phyloP scores from a whole-genome alignment of 1,139 yeast species.

The Debaryomyces sp. region DNA sequence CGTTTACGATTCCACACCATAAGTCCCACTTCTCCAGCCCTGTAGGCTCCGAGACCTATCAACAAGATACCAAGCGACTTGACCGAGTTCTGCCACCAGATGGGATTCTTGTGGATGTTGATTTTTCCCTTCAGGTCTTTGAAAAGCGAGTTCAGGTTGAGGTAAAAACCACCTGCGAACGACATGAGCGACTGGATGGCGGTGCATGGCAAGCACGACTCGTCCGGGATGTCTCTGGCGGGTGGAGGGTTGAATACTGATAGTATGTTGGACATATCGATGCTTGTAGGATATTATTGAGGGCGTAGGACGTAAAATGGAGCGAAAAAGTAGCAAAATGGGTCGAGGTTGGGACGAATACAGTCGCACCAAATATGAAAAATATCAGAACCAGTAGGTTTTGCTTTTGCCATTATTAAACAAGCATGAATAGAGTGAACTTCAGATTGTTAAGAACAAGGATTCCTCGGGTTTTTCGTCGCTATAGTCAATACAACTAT shows the following conservation, averaged over 20 bases:
- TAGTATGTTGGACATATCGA: constrained; percentile 37
- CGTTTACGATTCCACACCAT: constrained; percentile 13
- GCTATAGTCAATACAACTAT: constrained; percentile 16
- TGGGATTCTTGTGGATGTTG: constrained; percentile 39
- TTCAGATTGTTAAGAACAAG: background rate
- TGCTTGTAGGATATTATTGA: background rate
- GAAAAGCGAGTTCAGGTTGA: constrained; percentile 34
- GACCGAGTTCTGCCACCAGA: constrained; percentile 45
- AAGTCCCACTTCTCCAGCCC: constrained; percentile 36
- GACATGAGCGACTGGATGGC: constrained; percentile 40
- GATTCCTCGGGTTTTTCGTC: background rate
- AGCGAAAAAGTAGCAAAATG: background rate
- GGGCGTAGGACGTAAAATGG: background rate
- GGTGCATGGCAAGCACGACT: constrained; percentile 45
- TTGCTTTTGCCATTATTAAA: too few relatives aligned
- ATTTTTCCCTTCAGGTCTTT: constrained; percentile 34
- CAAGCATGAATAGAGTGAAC: constrained; percentile 2
- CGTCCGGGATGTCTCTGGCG: constrained; percentile 26
- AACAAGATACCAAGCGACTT: constrained; percentile 36
- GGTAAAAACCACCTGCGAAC: constrained; percentile 39
- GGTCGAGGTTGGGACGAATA: background rate
- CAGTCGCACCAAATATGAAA: background rate
- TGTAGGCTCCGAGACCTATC: constrained; percentile 40
- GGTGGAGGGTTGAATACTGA: constrained; percentile 44
- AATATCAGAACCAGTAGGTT: background rate